Base-by-base conservation (phyloP, 192 early-diverging fungal species). In the Coemansia sp. region DNA sequence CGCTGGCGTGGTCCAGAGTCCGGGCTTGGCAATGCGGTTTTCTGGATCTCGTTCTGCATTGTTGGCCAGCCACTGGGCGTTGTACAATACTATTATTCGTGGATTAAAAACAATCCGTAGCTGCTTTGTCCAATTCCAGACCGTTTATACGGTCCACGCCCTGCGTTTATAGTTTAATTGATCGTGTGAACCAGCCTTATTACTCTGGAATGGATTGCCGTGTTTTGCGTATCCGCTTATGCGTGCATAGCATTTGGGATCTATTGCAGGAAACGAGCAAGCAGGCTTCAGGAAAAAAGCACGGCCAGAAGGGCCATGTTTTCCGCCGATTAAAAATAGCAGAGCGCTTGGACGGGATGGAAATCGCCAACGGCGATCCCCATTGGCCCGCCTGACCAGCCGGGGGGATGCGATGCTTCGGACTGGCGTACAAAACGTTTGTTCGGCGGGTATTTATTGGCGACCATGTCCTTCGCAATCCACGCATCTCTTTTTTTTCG, bases 41-140 rank as follows among this genome's bases (percentile, higher is more conserved):
- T 91, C 48, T 91, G 89, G 89, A 81, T 91, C 30, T 84, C 82
- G 7, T 91, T 91, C 58, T 89, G 87, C 40, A 85, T 91, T 39
- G 81, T 91, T 9, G 89, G 89, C 15, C 89, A 90, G 70, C 88
- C 88, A 15, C 81, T 86, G 9, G 81, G 84, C 51, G 84, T 85
- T 7, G 69, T 88, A 9, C 66, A 85, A 58, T 90, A 90, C 61
- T 90, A 87, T 61, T 87, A 88, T 62, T 81, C 83, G 15, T 86
- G 84, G 84, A 64, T 63, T 11, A 78, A 78, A 39, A 78, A 78
- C 53, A 76, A 76, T 30, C 63, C 66, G 28, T 66, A 66, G 54
- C 45, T 16, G 36, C 26, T 48, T 49, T 49, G 47, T 30, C 26
- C 47, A 1, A 32, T 26, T 11, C 9, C 9, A 34, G 47, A 49